Percentiles rank a stretch among this genome's conserved stretches.
Conservation (phyloP, 805 yeast species). For the Sugiyamaella smithiae region DNA sequence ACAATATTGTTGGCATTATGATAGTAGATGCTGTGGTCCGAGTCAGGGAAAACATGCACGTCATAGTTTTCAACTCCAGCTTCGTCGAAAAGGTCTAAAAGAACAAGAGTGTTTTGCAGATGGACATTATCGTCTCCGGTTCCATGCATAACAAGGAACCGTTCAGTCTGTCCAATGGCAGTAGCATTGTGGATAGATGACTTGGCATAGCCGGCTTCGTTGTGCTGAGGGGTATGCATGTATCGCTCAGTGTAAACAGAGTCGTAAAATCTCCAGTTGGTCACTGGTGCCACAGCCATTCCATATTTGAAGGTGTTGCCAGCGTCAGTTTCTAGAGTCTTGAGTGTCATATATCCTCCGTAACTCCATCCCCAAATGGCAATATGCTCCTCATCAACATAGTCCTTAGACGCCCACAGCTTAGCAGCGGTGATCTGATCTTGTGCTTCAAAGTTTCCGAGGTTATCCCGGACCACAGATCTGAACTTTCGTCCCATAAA, state of each 20-base stretch:
- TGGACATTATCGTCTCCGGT: conserved; percentile 98
- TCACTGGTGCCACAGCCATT: conserved; percentile 96
- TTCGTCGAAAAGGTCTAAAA: conserved; percentile 71
- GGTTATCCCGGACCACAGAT: conserved; percentile 70
- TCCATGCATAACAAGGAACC: conserved; percentile 92
- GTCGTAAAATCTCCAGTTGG: conserved; percentile 90
- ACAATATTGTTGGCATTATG: conserved; percentile 79
- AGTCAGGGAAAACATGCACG: conserved; percentile 86
- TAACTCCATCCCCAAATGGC: conserved; percentile 99
- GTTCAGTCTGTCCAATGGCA: conserved; percentile 51
- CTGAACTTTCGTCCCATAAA: conserved; percentile 77
- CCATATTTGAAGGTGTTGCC: conserved; percentile 81
- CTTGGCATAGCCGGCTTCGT: conserved; percentile 56
- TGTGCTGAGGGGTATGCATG: conserved; percentile 77
- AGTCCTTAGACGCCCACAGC: conserved; percentile 57
- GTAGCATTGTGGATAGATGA: conserved; percentile 57
- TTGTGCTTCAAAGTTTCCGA: conserved; percentile 77
- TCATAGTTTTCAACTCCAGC: conserved; percentile 86
- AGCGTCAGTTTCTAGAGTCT: conserved; percentile 78
- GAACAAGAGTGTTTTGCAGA: conserved; percentile 78
- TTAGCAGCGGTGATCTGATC: conserved; percentile 89
- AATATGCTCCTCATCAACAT: conserved; percentile 63
- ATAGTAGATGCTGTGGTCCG: conserved; percentile 76
- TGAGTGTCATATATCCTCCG: conserved; percentile 91
- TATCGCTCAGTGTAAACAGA: conserved; percentile 93